Evolutionary conservation across 495 filamentous ascomycete species (phyloP), one percentile per base, ranked within the genome.

Genomic region (Penicillium cosmopolitanum): DNA sequence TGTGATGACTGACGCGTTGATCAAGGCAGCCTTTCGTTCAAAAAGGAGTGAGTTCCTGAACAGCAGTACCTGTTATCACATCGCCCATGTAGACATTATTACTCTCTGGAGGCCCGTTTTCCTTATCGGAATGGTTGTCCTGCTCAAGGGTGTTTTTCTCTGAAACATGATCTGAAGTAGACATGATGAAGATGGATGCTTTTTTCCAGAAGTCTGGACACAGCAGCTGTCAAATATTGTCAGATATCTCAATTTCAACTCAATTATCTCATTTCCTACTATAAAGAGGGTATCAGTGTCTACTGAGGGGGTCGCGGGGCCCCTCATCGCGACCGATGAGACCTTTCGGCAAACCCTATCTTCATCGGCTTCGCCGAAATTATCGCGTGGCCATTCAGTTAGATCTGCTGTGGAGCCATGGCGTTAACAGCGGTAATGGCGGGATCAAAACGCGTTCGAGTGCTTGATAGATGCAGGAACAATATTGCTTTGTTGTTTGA

Each of bases 341-440:
- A 35, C 50, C 48, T 31, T 11, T 52, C 50, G 50, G 50, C n/a
- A 52, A 52, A 52, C 50, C 50, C 50, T 52, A 52, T 52, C 50
- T 35, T 16, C 35, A 52, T 52, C 50, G 50, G 50, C 50, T 25
- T 35, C 34, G 13, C 50, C 18, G 40, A 44, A 16, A 9, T 10
- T 1, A 44, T 44, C 16, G 12, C 15, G 9, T 18, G 5, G 16
- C 42, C 15, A 44, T 19, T 3, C n/a, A 44, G 16, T 44, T 44
- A 8, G 16, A 12, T 9, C 13, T 44, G 4, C 7, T 44, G 16
- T 44, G n/a, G 42, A 38, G 15, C 42, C 42, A 12, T 44, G 42
- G 42, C 42, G n/a, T 44, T 19, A 44, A 44, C n/a, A n/a, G 42
- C 42, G 42, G 15, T 44, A 44, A 44, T 19, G 42, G 42, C 42